Conservation (phyloP, 1,139 yeast species). For the Yamadazyma sp. region DNA sequence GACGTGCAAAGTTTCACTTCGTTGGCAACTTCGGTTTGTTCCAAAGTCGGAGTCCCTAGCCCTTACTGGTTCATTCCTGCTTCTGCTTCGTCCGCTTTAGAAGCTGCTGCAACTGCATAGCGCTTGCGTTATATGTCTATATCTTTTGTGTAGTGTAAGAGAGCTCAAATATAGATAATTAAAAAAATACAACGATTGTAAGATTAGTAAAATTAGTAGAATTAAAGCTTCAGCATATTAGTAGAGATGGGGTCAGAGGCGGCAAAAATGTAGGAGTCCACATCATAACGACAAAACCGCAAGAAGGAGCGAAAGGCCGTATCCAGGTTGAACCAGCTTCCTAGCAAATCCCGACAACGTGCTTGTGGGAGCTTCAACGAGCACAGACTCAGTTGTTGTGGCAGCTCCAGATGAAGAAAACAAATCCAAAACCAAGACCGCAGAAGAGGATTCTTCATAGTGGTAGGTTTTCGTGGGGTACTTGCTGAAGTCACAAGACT, state of each 20-base stretch:
- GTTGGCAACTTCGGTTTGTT: slow-evolving; percentile 26
- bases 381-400: background rate
- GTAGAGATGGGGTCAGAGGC: too few relatives aligned
- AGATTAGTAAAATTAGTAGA: too few relatives aligned
- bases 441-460: slow-evolving; percentile 7
- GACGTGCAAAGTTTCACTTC: slow-evolving; percentile 26
- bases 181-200: too few relatives aligned
- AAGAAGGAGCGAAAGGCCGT: too few relatives aligned
- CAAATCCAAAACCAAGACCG: slow-evolving; percentile 8
- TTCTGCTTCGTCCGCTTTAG: slow-evolving; percentile 32
- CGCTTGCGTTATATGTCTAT: too few relatives aligned
- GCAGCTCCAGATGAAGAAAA: background rate
- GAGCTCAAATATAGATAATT: too few relatives aligned
- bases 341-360: too few relatives aligned
- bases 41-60: slow-evolving; percentile 23
- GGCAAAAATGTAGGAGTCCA: too few relatives aligned
- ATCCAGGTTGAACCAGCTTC: too few relatives aligned
- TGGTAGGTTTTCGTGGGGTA: slow-evolving; percentile 8
- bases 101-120: slow-evolving; percentile 25
- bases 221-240: too few relatives aligned
- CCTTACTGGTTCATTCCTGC: slow-evolving; percentile 24
- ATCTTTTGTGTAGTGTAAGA: too few relatives aligned
- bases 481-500: slow-evolving; percentile 11
- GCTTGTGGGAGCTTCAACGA: background rate
- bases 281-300: background rate